phyloP scores from a whole-genome alignment of 1,284 basidiomycete species.

The Mycosarcoma mackinlayi region DNA sequence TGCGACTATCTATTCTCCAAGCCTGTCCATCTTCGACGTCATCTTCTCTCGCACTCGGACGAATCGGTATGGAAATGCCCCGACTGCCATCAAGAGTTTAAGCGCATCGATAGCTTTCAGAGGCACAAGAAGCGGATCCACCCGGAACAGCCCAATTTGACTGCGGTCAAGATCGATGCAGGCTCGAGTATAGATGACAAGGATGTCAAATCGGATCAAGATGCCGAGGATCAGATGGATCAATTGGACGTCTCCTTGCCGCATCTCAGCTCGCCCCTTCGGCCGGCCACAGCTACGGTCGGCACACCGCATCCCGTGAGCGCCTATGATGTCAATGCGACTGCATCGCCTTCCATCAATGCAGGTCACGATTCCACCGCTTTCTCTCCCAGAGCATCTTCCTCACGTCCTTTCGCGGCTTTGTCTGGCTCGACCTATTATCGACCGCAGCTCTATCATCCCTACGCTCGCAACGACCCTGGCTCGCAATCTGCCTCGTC shows the following conservation, averaged over 20 bases:
- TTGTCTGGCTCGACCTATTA: constrained; percentile 13
- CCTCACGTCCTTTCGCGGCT: constrained; percentile 6
- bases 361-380: neutral
- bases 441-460: constrained; percentile 26
- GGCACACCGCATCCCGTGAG: neutral
- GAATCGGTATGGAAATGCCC: constrained; percentile 41
- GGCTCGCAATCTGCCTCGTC: constrained; percentile 4
- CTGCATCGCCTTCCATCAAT: constrained; percentile 4
- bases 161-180: constrained; percentile 27
- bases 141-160: constrained; percentile 24
- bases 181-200: neutral
- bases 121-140: constrained; percentile 51
- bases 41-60: constrained; percentile 46
- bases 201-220: constrained; percentile 16
- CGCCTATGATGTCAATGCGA: neutral
- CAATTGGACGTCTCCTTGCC: constrained; percentile 6
- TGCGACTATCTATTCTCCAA: constrained; percentile 47
- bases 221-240: constrained; percentile 20
- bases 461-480: constrained; percentile 20
- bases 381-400: neutral
- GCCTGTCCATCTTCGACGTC: constrained; percentile 44
- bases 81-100: constrained; percentile 44
- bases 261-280: neutral
- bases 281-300: neutral
- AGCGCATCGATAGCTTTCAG: constrained; percentile 53